Conservation (phyloP, 2,329 filamentous ascomycete species). For the Microdochium trichocladiopsis region DNA sequence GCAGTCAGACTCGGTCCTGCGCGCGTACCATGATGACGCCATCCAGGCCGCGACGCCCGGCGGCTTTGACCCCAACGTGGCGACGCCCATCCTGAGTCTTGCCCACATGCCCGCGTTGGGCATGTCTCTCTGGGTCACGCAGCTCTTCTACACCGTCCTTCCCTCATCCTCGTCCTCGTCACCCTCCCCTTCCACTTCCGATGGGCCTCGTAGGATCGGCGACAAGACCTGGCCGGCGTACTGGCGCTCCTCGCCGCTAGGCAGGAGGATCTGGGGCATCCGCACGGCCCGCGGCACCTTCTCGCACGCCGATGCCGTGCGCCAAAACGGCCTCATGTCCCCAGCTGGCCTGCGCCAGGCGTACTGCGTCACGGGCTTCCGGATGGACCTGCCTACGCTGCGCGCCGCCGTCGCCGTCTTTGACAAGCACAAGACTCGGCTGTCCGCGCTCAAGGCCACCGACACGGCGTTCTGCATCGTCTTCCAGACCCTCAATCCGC, state of each 20-base stretch:
- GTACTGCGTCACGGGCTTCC: not conserved
- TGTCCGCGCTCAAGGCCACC: not conserved
- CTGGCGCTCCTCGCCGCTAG: not conserved
- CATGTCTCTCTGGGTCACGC: not conserved
- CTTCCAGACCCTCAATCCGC: not conserved
- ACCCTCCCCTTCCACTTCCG: too few species aligned
- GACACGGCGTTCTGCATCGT: not conserved
- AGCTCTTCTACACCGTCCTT: not conserved
- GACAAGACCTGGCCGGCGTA: not conserved
- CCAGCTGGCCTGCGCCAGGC: not conserved
- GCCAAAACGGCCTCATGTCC: not conserved
- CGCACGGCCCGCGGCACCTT: not conserved
- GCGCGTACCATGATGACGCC: not conserved
- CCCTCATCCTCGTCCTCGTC: not conserved
- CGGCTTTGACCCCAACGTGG: not conserved
- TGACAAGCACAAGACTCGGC: not conserved
- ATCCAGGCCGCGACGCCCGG: not conserved
- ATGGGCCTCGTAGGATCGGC: not conserved
- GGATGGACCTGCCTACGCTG: not conserved
- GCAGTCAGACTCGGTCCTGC: not conserved
- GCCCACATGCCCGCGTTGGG: not conserved
- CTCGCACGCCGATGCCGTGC: not conserved
- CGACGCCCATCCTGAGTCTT: not conserved
- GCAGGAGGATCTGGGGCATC: not conserved
- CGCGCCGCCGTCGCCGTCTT: not conserved